Base-by-base conservation (phyloP, 2,329 filamentous ascomycete species). In the Neofusicoccum sp. region DNA sequence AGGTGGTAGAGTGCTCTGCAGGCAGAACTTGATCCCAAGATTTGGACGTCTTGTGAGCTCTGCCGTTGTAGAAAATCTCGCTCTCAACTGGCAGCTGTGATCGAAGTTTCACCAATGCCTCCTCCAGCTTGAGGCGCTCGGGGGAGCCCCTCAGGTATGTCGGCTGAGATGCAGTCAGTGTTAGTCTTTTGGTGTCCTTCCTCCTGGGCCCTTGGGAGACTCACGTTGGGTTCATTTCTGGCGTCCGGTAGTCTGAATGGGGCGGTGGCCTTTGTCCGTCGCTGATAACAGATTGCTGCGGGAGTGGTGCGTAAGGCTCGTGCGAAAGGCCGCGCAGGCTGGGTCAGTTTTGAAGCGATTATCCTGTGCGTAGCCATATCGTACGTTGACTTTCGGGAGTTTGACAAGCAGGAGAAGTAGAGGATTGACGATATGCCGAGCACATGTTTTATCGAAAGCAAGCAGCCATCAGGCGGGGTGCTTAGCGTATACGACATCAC, bases 1-100 rank as follows among this genome's bases (percentile, higher is more conserved):
- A 82, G 6, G 85, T 82, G 45, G 85, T 83, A 63, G 84, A 80
- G 77, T 97, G 92, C 61, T 70, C 66, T 20, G 67, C 65, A 3
- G 69, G 69, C 38, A 71, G 58, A 20, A 67, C 67, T 49, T 71
- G 69, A 24, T 70, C 66, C 65, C 64, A 67, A 26, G 68, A 67
- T 26, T 64, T 68, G 12, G 61, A 58, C 24, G 64, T 60, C 8
- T 65, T 62, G 41, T 71, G 69, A 54, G 67, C 66, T 57, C 64
- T 66, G 61, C 69, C 69, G 33, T 67, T 70, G 61, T 66, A 65
- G 45, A 65, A 62, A 14, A 71, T 69, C 26, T 70, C 65, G 56
- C 67, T 69, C 45, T 66, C 64, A 6, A 70, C 58, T 6, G 69
- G 69, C 31, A 71, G 65, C 34, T 70, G 67, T 3, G 67, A 64